These are phyloP conservation scores for Phytophthora idaei DNA, from an alignment of 352 stramenopile species.

Conservation along the genomic window DNA sequence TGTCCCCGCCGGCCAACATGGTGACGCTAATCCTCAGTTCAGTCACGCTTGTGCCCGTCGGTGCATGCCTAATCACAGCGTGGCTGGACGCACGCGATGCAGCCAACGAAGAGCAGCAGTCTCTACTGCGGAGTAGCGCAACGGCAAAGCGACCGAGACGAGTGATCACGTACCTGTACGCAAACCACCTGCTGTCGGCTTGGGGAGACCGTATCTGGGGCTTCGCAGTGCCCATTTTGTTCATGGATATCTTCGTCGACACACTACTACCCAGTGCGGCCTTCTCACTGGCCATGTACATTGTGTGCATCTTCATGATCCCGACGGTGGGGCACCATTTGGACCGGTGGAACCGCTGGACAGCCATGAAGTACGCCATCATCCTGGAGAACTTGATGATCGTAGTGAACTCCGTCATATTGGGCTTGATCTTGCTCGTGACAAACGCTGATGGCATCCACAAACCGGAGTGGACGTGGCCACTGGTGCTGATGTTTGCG, in stretches of 20 bases:
- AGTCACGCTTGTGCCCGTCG: slow-evolving; percentile 13
- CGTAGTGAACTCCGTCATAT: slow-evolving; percentile 61
- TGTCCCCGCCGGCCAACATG: slow-evolving; percentile 16
- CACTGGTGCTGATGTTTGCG: slow-evolving; percentile 52
- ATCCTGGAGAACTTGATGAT: slow-evolving; percentile 83
- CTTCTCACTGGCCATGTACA: slow-evolving; percentile 80
- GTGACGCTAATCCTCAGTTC: slow-evolving; percentile 21
- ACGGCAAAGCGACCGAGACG: slow-evolving; percentile 30
- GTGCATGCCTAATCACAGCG: slow-evolving; percentile 12
- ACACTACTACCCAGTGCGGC: slow-evolving; percentile 76
- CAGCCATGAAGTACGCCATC: slow-evolving; percentile 72
- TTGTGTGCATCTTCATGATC: slow-evolving; percentile 73
- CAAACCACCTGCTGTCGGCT: slow-evolving; percentile 72
- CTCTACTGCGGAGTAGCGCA: slow-evolving; percentile 5
- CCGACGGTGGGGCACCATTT: slow-evolving; percentile 67
- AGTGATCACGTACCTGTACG: slow-evolving; percentile 74
- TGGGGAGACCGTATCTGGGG: slow-evolving; percentile 87
- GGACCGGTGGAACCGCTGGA: slow-evolving; percentile 73
- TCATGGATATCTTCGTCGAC: slow-evolving; percentile 88
- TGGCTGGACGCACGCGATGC: slow-evolving; percentile 10
- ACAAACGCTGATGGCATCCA: slow-evolving; percentile 64
- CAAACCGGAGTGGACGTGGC: slow-evolving; percentile 59
- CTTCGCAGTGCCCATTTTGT: slow-evolving; percentile 80
- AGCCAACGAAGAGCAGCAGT: slow-evolving; percentile 1
- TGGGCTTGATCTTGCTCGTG: slow-evolving; percentile 67